Evolutionary conservation across 129 eudicot species (phyloP), one percentile per base, ranked within the genome.

Genomic region (Silybum marianum): DNA sequence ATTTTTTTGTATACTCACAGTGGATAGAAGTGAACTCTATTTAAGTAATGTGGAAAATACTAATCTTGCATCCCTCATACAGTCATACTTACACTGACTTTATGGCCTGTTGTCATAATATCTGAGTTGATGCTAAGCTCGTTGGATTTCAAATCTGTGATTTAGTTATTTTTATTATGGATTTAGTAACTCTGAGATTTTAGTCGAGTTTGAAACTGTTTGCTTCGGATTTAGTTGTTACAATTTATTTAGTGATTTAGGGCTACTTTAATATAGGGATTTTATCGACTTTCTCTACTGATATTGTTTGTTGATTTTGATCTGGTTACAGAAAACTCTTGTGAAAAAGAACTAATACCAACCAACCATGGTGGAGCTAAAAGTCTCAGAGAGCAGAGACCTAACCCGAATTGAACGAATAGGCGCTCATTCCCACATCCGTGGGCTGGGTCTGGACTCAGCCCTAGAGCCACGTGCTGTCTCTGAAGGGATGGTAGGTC

Each of bases 401-500:
- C 89, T 94, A 24, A 94, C 97, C 68, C 87, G 98, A 80, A 91
- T 94, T 5, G 97, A 94, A 76, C 88, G 98, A 16, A 91, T 94
- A 34, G 98, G 98, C 12, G 95, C 98, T 7, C 98, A 94, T 78
- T 94, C 98, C 25, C 98, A 94, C 91, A 94, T 94, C 80, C 97
- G 97, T 0, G 98, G 98, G 44, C 91, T 94, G 3, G 98, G 98
- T 36, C 93, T 94, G 3, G 98, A 94, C 84, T 87, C 97, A 9
- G 69, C 89, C 65, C 86, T 94, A 9, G 97, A 91, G 72, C 90
- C 98, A 13, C 97, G 98, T 14, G 46, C 72, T 9, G 78, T 84
- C 78, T 94, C 98, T 22, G 98, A 94, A 63, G 98, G 98, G 39
- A 90, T 94, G 90, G 98, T 94, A 1, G 98, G 97, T 40, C 98